A percentile compares a stretch with the other conserved stretches of the same genome.
These are phyloP conservation scores for Tulasnella sp. DNA, from an alignment of 768 basidiomycete species.

Conservation along the genomic window DNA sequence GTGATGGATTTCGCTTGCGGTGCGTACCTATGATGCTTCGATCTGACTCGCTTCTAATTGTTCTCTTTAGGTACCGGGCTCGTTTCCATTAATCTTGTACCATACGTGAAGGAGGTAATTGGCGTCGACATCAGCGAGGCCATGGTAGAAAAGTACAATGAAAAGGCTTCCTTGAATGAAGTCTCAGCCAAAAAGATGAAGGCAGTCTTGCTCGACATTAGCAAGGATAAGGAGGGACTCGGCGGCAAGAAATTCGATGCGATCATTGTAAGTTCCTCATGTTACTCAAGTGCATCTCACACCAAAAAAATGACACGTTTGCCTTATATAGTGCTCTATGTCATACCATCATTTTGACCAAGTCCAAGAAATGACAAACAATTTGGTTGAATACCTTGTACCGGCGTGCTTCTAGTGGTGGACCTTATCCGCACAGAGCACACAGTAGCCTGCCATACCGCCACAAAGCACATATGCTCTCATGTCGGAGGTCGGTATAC, in stretches of 20 bases:
- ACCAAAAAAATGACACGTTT: not conserved
- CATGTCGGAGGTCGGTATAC: too few species aligned
- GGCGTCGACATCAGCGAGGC: slow-evolving; percentile 65
- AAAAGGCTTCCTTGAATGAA: slow-evolving; percentile 48
- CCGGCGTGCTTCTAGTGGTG: slow-evolving; percentile 42
- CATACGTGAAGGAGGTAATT: slow-evolving; percentile 46
- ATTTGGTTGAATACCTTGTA: slow-evolving; percentile 39
- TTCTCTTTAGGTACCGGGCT: slow-evolving; percentile 33
- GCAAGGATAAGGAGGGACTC: slow-evolving; percentile 39
- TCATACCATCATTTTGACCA: slow-evolving; percentile 51
- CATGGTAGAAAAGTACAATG: slow-evolving; percentile 55
- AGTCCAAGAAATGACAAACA: slow-evolving; percentile 37
- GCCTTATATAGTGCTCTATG: slow-evolving; percentile 37
- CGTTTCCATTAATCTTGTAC: slow-evolving; percentile 45
- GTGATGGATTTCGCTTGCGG: slow-evolving; percentile 69
- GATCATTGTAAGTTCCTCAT: slow-evolving; percentile 42
- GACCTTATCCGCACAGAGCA: slow-evolving; percentile 32
- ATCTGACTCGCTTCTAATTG: not conserved
- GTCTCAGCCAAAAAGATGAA: slow-evolving; percentile 36
- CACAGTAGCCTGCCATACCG: slow-evolving; percentile 6
- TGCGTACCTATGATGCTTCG: slow-evolving; percentile 21
- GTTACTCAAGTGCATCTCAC: not conserved
- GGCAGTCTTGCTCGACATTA: too few species aligned
- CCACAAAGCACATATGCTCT: slow-evolving; percentile 12
- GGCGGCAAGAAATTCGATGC: slow-evolving; percentile 50